Evolutionary conservation across 805 yeast genomes (phyloP), one percentile per base, ranked within the genome.

Genomic region (Candida ascalaphidarum): DNA sequence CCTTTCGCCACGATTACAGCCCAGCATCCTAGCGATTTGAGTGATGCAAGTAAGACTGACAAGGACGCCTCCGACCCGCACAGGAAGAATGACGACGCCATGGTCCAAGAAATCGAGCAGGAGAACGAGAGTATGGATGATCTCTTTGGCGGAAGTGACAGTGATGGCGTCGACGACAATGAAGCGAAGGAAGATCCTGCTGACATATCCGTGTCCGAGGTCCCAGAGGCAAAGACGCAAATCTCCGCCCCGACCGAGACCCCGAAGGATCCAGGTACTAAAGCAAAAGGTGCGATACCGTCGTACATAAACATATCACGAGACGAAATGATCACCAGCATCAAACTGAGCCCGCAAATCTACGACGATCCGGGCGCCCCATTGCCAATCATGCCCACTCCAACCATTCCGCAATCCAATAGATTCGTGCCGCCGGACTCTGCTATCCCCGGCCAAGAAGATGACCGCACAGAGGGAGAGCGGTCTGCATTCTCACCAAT

Each of bases 311-410:
- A 74, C 43, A 71, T 74, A 23, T 80, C 81, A 1, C 58, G 68
- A 28, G 72, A 71, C 33, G 74, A 74, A 40, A 75, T 75, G 68
- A 70, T 76, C 7, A 41, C 71, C 9, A 58, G 66, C 52, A 70
- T 14, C 20, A 7, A 27, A 5, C 7, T 18, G 9, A 29, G 29
- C 11, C 39, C 44, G 1, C 31, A 25, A 7, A 36, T 40, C 4
- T 81, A 81, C 40, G 71, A 64, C 26, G 94, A 82, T 46, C 94
- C 94, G 0, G 94, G 94, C 24, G 94, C 94, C 0, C 94, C 94
- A 3, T 57, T 76, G 3, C 89, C 94, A 2, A 39, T 57, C 0
- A 53, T 71, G 12, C 65, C 71, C 0, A 68, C 74, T 5, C 74
- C 75, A 2, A 55, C 67, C 0, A 51, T 67, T 2, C 52, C 57